A percentile compares a stretch with the other conserved stretches of the same genome.
These are phyloP conservation scores for Penicillium coffeae DNA, from an alignment of 495 filamentous ascomycete genomes.

Conservation along the genomic window DNA sequence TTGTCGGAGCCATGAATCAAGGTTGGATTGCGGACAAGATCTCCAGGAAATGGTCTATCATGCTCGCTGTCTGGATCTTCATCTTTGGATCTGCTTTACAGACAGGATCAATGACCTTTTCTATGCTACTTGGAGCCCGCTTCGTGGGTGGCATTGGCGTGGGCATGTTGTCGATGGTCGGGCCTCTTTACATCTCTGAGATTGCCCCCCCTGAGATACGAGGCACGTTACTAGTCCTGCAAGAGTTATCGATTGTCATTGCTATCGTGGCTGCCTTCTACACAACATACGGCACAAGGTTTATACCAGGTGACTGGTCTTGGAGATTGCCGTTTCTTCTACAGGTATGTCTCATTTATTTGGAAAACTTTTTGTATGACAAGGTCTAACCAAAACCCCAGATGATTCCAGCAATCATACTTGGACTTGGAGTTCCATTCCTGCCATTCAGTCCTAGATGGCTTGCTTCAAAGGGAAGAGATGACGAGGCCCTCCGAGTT, in stretches of 20 bases:
- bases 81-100: conserved; percentile 49
- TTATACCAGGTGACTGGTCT: conserved; percentile 47
- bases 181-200: too few species aligned
- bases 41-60: conserved; percentile 51
- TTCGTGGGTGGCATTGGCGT: conserved; percentile 66
- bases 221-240: conserved; percentile 10
- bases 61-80: conserved; percentile 51
- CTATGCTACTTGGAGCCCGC: conserved; percentile 63
- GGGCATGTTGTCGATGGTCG: too few species aligned
- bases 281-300: conserved; percentile 9
- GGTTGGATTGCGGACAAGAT: conserved; percentile 55
- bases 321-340: conserved; percentile 71
- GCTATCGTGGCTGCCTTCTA: conserved; percentile 31
- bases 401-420: conserved; percentile 63
- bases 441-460: conserved; percentile 72
- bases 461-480: conserved; percentile 64
- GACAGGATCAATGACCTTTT: conserved; percentile 47
- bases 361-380: too few species aligned
- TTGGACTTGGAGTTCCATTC: conserved; percentile 65
- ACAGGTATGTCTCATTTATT: too few species aligned
- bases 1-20: conserved; percentile 49
- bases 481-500: conserved; percentile 64
- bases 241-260: conserved; percentile 25
- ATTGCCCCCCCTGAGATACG: conserved; percentile 19
- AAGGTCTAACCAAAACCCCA: too few species aligned